These are phyloP conservation scores for Volvariella surrecta DNA, from an alignment of 1,284 basidiomycete species.

Conservation along the genomic window DNA sequence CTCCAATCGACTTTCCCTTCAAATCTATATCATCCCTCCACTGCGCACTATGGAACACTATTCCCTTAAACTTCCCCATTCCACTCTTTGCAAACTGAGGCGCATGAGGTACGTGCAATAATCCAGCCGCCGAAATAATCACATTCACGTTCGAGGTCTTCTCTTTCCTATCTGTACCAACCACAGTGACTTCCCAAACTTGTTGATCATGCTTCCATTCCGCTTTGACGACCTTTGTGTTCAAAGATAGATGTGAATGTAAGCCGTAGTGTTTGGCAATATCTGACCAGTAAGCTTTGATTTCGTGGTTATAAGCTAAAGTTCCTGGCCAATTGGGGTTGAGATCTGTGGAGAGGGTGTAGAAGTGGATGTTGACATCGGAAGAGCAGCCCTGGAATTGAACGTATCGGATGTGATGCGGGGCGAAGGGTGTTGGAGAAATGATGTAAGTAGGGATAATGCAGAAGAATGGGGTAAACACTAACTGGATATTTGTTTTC, in stretches of 20 bases:
- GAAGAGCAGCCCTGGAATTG: conserved; percentile 27
- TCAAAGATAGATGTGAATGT: conserved; percentile 19
- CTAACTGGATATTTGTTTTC: too few species aligned
- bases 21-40: conserved; percentile 36
- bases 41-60: conserved; percentile 36
- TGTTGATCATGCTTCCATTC: conserved; percentile 29
- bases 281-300: conserved; percentile 25
- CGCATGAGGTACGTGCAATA: conserved; percentile 29
- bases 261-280: conserved; percentile 23
- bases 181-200: conserved; percentile 24
- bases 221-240: conserved; percentile 26
- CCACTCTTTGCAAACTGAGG: conserved; percentile 31
- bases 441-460: conserved; percentile 10
- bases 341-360: conserved; percentile 28
- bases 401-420: too few species aligned
- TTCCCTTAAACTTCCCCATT: conserved; percentile 33
- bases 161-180: conserved; percentile 20
- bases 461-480: not conserved
- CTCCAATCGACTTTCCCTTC: conserved; percentile 32
- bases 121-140: conserved; percentile 37
- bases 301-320: conserved; percentile 22
- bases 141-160: conserved; percentile 21
- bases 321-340: conserved; percentile 23
- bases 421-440: not conserved
- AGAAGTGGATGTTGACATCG: conserved; percentile 25